These are phyloP conservation scores for Aspergillus pseudoterreus DNA, from an alignment of 2,329 filamentous ascomycete genomes.

Conservation along the genomic window DNA sequence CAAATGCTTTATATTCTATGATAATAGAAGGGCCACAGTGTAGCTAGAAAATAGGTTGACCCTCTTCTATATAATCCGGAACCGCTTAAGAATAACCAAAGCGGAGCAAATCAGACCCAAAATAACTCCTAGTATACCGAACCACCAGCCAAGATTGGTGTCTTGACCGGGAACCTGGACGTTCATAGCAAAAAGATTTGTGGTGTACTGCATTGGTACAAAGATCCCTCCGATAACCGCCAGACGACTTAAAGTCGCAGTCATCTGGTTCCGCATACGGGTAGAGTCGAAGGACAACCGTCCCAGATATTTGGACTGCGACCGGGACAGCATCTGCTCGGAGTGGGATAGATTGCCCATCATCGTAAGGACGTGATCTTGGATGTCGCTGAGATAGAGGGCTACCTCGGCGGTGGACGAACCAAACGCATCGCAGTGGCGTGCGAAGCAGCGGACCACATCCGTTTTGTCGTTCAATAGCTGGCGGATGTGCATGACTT, in stretches of 20 bases:
- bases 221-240: conserved; percentile 86
- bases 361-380: conserved; percentile 97
- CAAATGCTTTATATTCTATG: background rate
- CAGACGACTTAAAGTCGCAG: conserved; percentile 83
- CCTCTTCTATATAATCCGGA: conserved; percentile 9
- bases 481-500: conserved; percentile 83
- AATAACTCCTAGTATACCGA: conserved; percentile 39
- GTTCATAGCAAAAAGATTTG: conserved; percentile 50
- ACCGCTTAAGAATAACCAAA: conserved; percentile 30
- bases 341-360: conserved; percentile 89
- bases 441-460: conserved; percentile 90
- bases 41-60: background rate
- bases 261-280: conserved; percentile 76
- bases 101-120: conserved; percentile 22
- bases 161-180: conserved; percentile 36
- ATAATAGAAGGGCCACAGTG: background rate
- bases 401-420: conserved; percentile 90
- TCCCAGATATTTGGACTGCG: conserved; percentile 88
- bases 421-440: conserved; percentile 90
- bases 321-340: conserved; percentile 88
- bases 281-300: conserved; percentile 88
- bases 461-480: conserved; percentile 92
- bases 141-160: conserved; percentile 35
- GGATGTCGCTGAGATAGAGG: conserved; percentile 89
- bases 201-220: conserved; percentile 85